Evolutionary conservation across 345 rosid genomes (phyloP).

Genomic region (Ceriops zippeliana): DNA sequence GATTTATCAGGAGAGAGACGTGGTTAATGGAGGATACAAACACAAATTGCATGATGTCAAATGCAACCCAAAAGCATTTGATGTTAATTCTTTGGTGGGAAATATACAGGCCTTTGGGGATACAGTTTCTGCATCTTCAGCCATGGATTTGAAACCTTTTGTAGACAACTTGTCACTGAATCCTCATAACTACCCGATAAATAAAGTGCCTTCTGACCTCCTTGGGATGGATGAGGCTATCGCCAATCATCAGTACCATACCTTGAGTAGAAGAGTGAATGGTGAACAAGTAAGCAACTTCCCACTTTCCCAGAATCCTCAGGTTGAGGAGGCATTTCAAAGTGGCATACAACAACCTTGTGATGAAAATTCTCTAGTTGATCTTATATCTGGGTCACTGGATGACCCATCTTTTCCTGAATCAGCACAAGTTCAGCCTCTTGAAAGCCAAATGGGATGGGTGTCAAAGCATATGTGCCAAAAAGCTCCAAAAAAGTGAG

Average conservation of each 20-base stretch:
- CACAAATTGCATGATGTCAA: conserved; percentile 18
- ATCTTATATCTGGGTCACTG: conserved; percentile 28
- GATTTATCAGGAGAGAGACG: conserved; percentile 17
- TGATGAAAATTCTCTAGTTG: conserved; percentile 25
- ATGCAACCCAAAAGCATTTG: conserved; percentile 24
- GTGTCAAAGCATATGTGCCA: conserved; percentile 6
- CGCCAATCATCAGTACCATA: conserved; percentile 12
- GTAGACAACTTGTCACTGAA: conserved; percentile 23
- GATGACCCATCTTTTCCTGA: conserved; percentile 21
- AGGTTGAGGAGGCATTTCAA: conserved; percentile 21
- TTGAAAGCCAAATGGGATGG: conserved; percentile 26
- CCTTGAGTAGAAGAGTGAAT: conserved; percentile 17
- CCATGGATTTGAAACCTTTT: conserved; percentile 21
- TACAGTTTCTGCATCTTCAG: conserved; percentile 21
- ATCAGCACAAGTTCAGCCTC: conserved; percentile 17
- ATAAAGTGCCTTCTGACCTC: conserved; percentile 13
- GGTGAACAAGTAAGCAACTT: conserved; percentile 21
- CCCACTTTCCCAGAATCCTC: conserved; percentile 23
- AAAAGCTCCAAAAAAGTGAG: conserved; percentile 8
- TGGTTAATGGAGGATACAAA: conserved; percentile 20
- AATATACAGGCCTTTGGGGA: conserved; percentile 21
- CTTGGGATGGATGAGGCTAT: conserved; percentile 19
- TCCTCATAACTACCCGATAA: conserved; percentile 17
- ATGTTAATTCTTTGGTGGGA: conserved; percentile 23
- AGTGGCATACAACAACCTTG: conserved; percentile 6